Evolutionary conservation across 2,329 filamentous ascomycete genomes (phyloP), one percentile per base, ranked within the genome.

Genomic region (Tolypocladium cylindrosporum): DNA sequence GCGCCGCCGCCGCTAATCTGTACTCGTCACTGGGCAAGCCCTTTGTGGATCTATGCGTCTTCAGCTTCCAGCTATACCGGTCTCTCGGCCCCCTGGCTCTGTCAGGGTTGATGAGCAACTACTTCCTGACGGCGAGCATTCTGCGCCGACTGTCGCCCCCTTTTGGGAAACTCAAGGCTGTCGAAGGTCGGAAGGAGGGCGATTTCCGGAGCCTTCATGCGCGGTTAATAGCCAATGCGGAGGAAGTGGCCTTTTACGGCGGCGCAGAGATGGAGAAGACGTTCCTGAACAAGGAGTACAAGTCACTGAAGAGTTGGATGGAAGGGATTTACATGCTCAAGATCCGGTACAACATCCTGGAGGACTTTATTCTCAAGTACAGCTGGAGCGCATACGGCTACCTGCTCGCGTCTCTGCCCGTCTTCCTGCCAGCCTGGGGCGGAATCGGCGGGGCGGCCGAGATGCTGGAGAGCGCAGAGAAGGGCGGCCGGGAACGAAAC

Each of bases 361-460:
- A 99, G 70, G 94, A 99, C 71, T 96, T 99, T 67, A 91, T 99
- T 54, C 78, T 99, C 60, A 99, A 99, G 72, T 99, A 99, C 71
- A 94, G 91, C 63, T 99, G 94, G 94, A 97, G 92, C 62, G 94
- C 94, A 0, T 96, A 97, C 68, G 94, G 94, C 41, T 99, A 99
- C 68, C 81, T 97, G 41, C 81, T 99, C 58, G 94, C 93, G 1
- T 95, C 93, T 3, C 79, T 99, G 13, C 94, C 94, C 0, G 88
- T 97, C 54, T 99, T 97, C 75, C 79, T 99, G 21, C 94, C 94
- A 0, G 90, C 91, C 1, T 96, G 94, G 91, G 92, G 91, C 57
- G 93, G 94, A 37, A 74, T 93, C 40, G 90, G 88, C 52, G 90
- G 89, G 43, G 80, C 81, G 19, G 75, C 86, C 57, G 90, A 96